Evolutionary conservation across 1,139 yeast genomes (phyloP).

Genomic region (Suhomyces guaymorum): DNA sequence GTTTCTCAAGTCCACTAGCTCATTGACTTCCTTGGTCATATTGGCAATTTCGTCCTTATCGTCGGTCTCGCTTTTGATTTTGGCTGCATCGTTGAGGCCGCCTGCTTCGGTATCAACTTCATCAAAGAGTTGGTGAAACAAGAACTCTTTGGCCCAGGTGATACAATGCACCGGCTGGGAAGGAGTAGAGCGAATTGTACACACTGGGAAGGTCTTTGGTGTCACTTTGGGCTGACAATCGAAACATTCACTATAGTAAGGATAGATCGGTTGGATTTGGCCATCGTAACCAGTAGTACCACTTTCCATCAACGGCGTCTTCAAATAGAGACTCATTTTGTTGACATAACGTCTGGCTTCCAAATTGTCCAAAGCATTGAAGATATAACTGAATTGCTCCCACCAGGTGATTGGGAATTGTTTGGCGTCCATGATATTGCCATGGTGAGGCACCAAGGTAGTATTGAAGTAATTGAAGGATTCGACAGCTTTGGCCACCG

Average conservation of each 20-base stretch:
- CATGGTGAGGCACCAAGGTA: slow-evolving; percentile 78
- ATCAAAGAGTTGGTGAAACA: slow-evolving; percentile 80
- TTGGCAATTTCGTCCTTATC: slow-evolving; percentile 69
- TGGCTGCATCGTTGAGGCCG: slow-evolving; percentile 28
- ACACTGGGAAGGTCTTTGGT: slow-evolving; percentile 90
- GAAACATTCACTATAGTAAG: slow-evolving; percentile 85
- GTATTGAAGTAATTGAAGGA: slow-evolving; percentile 69
- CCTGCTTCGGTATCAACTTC: slow-evolving; percentile 38
- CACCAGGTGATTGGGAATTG: slow-evolving; percentile 82
- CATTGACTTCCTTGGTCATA: slow-evolving; percentile 72
- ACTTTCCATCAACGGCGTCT: slow-evolving; percentile 81
- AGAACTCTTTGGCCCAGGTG: slow-evolving; percentile 94
- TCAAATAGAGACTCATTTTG: slow-evolving; percentile 70
- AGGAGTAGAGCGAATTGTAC: slow-evolving; percentile 96
- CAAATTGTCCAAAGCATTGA: slow-evolving; percentile 90
- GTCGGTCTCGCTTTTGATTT: slow-evolving; percentile 54
- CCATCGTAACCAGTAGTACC: slow-evolving; percentile 97
- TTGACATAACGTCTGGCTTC: slow-evolving; percentile 93
- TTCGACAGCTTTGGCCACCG: slow-evolving; percentile 80
- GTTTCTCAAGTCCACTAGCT: slow-evolving; percentile 62
- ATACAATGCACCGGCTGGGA: slow-evolving; percentile 95
- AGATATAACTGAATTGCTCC: slow-evolving; percentile 70
- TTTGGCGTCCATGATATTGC: slow-evolving; percentile 78
- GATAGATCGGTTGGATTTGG: slow-evolving; percentile 87
- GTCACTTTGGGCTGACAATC: slow-evolving; percentile 87